Evolutionary conservation across 352 stramenopile genomes (phyloP), one percentile per base, ranked within the genome.

Genomic region (Phytophthora podocarpi): DNA sequence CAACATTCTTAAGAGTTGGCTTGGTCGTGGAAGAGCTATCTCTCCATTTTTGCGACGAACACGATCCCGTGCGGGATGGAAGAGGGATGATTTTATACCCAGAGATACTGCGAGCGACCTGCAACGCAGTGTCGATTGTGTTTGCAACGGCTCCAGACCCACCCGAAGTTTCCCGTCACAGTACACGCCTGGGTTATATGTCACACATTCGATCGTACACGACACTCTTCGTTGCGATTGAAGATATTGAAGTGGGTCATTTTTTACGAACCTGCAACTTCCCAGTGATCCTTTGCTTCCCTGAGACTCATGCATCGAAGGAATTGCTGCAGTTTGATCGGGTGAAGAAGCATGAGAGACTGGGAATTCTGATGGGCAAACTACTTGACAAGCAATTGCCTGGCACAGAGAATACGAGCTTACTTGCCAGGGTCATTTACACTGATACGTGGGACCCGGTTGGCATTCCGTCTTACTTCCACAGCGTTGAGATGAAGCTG

Each of bases 181-280:
- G 71, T 30, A 60, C 72, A 18, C 69, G 64, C 11, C 55, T 92
- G 23, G 86, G 86, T 1, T 93, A 93, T 64, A 39, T 92, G 8
- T 76, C 77, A 4, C 78, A 93, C 50, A 66, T 95, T 40, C 72
- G 76, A 24, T 66, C 70, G 21, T 93, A 90, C 64, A 84, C 67
- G 13, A 78, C 78, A 12, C 50, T 91, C 10, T 89, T 80, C 26
- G 30, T 85, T 24, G 39, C 54, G 15, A 30, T 92, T 12, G 62
- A 77, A 41, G 64, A 78, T 20, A 31, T 91, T 13, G 74, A 92
- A 58, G 36, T 91, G 26, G 79, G 85, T 23, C 84, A 95, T 69
- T 91, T 90, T 36, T 48, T 93, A 23, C 68, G 80, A 39, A 72
- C 70, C 1, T 93, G 84, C 65, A 87, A 90, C 39, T 93, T 93